Conservation (phyloP, 331 rosid genomes). For the Rhamnella rubrinervis region DNA sequence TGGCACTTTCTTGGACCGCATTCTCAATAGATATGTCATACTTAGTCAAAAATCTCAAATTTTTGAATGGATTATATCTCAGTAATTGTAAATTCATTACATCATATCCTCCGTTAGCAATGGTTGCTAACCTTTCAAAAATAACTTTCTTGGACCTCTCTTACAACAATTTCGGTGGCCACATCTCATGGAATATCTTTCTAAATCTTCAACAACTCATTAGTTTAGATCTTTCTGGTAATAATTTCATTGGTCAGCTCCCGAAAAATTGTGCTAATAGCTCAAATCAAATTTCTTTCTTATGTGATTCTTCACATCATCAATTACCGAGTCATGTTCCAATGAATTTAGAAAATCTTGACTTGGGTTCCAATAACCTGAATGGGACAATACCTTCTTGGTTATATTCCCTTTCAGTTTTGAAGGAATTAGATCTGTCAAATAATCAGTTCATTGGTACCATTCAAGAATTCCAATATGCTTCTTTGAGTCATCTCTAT, state of each 20-base stretch:
- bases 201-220: not conserved
- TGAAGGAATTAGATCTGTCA: not conserved
- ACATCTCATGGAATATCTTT: slow-evolving; percentile 13
- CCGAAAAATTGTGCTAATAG: not conserved
- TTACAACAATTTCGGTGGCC: not conserved
- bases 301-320: not conserved
- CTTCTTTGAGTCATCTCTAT: not conserved
- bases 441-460: not conserved
- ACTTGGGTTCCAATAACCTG: not conserved
- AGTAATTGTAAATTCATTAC: not conserved
- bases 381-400: not conserved
- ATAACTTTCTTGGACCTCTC: not conserved
- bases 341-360: not conserved
- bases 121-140: not conserved
- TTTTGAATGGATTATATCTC: not conserved
- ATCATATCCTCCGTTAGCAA: not conserved
- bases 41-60: not conserved
- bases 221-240: not conserved
- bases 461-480: not conserved
- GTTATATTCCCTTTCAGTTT: not conserved
- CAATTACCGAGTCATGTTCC: not conserved
- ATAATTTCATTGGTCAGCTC: not conserved
- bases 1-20: not conserved
- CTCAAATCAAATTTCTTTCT: not conserved
- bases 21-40: not conserved